Evolutionary conservation across 257 asterid species (phyloP).

Genomic region (Verbascum thapsus): DNA sequence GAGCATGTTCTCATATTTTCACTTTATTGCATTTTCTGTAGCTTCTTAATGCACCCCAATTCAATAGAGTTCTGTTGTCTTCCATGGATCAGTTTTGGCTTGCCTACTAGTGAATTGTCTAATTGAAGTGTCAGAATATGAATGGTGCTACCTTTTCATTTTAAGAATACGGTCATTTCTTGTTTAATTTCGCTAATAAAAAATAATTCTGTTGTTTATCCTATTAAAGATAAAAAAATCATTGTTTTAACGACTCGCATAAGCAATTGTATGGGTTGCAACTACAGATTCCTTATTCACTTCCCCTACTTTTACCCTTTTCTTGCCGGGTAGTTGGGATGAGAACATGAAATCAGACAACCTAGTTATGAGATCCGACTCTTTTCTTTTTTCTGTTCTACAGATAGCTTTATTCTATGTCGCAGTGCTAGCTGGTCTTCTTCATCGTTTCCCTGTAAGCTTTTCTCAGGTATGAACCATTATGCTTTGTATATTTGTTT

Average conservation of each 20-base stretch:
- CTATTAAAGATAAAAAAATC: not conserved
- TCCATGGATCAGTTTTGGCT: not conserved
- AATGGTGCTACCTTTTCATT: not conserved
- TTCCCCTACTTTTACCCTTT: conserved; percentile 14
- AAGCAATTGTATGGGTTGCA: not conserved
- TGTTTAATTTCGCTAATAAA: not conserved
- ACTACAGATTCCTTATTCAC: not conserved
- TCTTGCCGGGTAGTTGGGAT: not conserved
- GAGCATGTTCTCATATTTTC: too few relatives aligned
- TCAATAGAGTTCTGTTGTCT: not conserved
- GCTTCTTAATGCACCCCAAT: not conserved
- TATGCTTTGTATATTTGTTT: conserved; percentile 15
- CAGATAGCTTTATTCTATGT: conserved; percentile 90
- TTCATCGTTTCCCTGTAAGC: conserved; percentile 88
- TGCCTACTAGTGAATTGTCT: not conserved
- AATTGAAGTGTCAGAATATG: too few relatives aligned
- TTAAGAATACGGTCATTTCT: not conserved
- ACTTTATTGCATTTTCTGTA: too few relatives aligned
- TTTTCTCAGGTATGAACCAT: conserved; percentile 76
- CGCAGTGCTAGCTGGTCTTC: conserved; percentile 93
- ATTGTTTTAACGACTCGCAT: not conserved
- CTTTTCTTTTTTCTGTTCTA: conserved; percentile 34
- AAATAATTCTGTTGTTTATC: not conserved
- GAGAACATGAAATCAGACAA: not conserved
- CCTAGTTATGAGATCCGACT: conserved; percentile 4